A percentile compares a stretch with the other conserved stretches of the same genome.
Conservation (phyloP, 352 stramenopile genomes). For the Phytophthora vignae region DNA sequence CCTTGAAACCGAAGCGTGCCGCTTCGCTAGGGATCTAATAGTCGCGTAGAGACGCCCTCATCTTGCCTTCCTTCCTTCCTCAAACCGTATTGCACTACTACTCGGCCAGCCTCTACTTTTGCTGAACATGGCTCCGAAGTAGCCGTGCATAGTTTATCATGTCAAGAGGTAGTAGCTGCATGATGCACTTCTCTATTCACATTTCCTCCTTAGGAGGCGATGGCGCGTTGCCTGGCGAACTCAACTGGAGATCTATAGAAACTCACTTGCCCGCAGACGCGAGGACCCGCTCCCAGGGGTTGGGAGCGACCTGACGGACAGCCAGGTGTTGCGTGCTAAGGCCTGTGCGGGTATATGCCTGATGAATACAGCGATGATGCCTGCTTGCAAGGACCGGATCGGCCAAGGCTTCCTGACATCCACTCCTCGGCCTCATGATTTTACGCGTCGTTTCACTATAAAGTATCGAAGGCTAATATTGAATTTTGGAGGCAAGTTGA, state of each 20-base stretch:
- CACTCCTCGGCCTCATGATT: not conserved
- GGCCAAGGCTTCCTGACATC: not conserved
- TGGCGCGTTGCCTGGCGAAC: not conserved
- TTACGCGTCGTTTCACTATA: conserved; percentile 38
- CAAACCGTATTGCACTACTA: too few species aligned
- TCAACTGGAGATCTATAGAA: not conserved
- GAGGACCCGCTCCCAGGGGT: not conserved
- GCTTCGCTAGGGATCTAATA: conserved; percentile 11
- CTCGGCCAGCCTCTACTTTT: too few species aligned
- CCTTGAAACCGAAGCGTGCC: conserved; percentile 32
- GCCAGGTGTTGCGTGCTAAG: too few species aligned
- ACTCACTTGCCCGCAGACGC: not conserved
- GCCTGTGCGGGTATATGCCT: too few species aligned
- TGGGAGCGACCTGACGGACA: too few species aligned
- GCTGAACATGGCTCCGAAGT: not conserved
- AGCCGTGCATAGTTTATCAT: not conserved
- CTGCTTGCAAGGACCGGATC: not conserved
- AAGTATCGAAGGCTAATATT: conserved; percentile 26
- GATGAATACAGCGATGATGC: not conserved
- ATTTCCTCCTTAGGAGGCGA: not conserved
- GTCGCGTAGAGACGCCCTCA: not conserved
- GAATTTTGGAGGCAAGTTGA: conserved; percentile 21
- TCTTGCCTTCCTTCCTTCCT: not conserved
- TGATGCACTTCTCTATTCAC: too few species aligned
- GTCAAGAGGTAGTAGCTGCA: not conserved